phyloP scores from a whole-genome alignment of 352 stramenopile species.

The Phytophthora pluvialis region DNA sequence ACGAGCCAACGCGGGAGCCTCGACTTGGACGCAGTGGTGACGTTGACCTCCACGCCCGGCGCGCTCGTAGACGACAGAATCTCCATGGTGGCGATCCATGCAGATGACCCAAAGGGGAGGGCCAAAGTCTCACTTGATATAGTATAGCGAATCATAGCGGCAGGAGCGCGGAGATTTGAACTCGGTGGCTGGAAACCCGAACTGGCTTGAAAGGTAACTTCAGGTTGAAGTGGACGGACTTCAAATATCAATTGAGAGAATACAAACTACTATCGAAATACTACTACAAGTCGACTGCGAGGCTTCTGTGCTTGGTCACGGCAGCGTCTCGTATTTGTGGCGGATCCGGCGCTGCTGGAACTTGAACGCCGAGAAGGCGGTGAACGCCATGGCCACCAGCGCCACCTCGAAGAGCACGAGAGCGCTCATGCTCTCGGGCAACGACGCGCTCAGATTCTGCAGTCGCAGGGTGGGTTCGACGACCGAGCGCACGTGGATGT shows the following conservation, averaged over 20 bases:
- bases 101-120: constrained; percentile 3
- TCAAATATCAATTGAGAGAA: background rate
- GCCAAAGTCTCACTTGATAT: background rate
- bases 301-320: constrained; percentile 2
- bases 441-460: constrained; percentile 24
- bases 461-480: constrained; percentile 13
- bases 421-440: constrained; percentile 34
- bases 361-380: constrained; percentile 30
- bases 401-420: constrained; percentile 34
- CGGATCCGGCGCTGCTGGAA: constrained; percentile 35
- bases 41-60: constrained; percentile 8
- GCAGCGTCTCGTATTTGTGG: constrained; percentile 27
- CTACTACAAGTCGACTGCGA: background rate
- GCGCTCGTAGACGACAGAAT: constrained; percentile 12
- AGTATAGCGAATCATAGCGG: background rate
- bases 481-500: constrained; percentile 23
- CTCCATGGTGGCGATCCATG: constrained; percentile 15
- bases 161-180: background rate
- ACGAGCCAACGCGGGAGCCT: constrained; percentile 13
- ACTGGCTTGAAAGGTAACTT: constrained; percentile 22
- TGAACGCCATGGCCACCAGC: constrained; percentile 22
- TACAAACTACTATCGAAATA: constrained; percentile 16
- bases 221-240: constrained; percentile 14
- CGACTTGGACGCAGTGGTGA: constrained; percentile 22
- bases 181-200: constrained; percentile 1